Evolutionary conservation across 163 green algal genomes (phyloP), one percentile per base, ranked within the genome.

Genomic region (Scenedesmus sp.): DNA sequence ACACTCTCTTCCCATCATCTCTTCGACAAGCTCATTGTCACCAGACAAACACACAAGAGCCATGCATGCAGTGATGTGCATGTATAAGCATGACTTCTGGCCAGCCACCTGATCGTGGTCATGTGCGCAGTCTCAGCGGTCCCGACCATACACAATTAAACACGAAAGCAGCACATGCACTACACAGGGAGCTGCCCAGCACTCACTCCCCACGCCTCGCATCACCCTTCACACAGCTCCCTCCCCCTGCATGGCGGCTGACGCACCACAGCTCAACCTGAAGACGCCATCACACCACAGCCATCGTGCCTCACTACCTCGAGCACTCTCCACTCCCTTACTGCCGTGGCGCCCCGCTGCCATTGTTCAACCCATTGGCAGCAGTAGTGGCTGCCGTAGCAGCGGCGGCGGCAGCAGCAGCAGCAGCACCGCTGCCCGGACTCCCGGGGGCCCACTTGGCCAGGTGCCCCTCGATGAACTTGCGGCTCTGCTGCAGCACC

Each of bases 381-480:
- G 68, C 46, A 33, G 86, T 42, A 5, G 51, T 37, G 1, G 83
- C 37, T 13, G 51, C 83, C 15, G 51, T 53, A 37, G 86, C 51
- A 59, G 65, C 68, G 18, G 68, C 72, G 51, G 86, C 65, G 56
- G 83, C 56, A 13, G 83, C 56, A 40, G 84, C 18, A 40, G 59
- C 61, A 70, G 72, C 46, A 46, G 33, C 72, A 40, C 43, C 72
- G 6, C 30, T 30, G 53, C 46, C 72, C 30, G 42, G 42, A 2
- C 56, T 82, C 9, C 85, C 72, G 10, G 86, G 86, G 22, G 73
- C 73, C 33, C n/a, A 90, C 4, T 56, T 53, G 15, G 86, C 72
- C 3, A 90, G 49, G 40, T 90, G 86, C 12, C 49, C 42, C 44
- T 90, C 86, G 37, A 90, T 90, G 35, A 90, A 90, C 86, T 90